A percentile compares a stretch with the other conserved stretches of the same genome.
phyloP scores from a whole-genome alignment of 129 eudicot species.

The Lactuca saligna region DNA sequence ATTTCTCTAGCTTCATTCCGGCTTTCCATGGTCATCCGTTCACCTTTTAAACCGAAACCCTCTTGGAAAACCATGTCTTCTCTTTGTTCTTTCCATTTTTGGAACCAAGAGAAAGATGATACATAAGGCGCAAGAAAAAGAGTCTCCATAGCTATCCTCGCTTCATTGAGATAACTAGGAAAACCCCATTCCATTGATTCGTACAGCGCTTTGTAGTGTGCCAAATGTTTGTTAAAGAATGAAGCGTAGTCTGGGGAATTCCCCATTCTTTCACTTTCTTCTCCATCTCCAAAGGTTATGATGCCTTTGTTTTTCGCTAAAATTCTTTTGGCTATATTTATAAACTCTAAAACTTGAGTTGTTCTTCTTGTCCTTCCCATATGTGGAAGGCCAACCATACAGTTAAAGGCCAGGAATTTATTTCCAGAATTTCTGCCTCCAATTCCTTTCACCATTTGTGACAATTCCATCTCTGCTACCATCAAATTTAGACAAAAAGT shows the following conservation, averaged over 20 bases:
- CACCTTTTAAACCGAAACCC: conserved; percentile 20
- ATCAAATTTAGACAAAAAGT: conserved; percentile 37
- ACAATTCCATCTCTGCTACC: conserved; percentile 42
- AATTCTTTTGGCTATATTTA: conserved; percentile 37
- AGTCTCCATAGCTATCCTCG: conserved; percentile 63
- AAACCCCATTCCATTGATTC: conserved; percentile 58
- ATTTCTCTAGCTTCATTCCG: conserved; percentile 49
- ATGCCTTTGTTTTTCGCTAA: conserved; percentile 40
- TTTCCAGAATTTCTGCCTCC: background rate
- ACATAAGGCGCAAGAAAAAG: conserved; percentile 56
- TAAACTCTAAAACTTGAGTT: conserved; percentile 32
- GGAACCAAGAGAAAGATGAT: conserved; percentile 44
- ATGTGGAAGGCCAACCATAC: conserved; percentile 61
- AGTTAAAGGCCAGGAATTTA: conserved; percentile 59
- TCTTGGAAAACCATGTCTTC: conserved; percentile 8
- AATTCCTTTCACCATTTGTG: conserved; percentile 21
- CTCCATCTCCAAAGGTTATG: conserved; percentile 54
- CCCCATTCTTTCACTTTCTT: conserved; percentile 22
- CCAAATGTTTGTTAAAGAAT: conserved; percentile 35
- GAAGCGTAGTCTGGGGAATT: conserved; percentile 23
- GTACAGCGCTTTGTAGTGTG: conserved; percentile 45
- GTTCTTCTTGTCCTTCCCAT: conserved; percentile 45
- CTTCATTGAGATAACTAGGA: conserved; percentile 53
- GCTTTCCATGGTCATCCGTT: conserved; percentile 38
- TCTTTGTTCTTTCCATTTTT: conserved; percentile 45